A percentile compares a stretch with the other conserved stretches of the same genome.
Conservation (phyloP, 345 rosid species). For the Dipteronia dyeriana region DNA sequence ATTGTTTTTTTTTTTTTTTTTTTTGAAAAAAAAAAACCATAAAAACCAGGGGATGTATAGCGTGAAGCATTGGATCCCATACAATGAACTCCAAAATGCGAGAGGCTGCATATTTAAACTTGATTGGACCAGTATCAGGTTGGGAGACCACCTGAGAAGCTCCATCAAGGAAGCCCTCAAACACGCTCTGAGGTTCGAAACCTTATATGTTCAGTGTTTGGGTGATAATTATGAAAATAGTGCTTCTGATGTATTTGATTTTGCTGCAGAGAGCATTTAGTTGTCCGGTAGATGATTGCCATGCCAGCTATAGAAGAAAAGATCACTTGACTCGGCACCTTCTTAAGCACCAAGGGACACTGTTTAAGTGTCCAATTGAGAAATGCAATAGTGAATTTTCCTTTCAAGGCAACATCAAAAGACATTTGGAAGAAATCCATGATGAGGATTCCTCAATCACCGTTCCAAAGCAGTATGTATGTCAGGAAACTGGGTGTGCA, state of each 20-base stretch:
- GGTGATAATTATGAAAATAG: background rate
- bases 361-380: constrained; percentile 60
- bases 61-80: constrained; percentile 99
- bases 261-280: constrained; percentile 63
- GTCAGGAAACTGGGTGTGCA: constrained; percentile 77
- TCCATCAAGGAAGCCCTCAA: constrained; percentile 88
- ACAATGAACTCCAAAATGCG: constrained; percentile 96
- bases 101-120: constrained; percentile 61
- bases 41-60: constrained; percentile 24
- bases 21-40: too few species aligned
- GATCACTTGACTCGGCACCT: constrained; percentile 87
- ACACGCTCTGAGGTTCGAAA: constrained; percentile 75
- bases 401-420: constrained; percentile 51
- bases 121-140: constrained; percentile 97
- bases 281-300: constrained; percentile 68
- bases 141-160: constrained; percentile 99
- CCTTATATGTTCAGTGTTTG: background rate
- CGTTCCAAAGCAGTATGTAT: constrained; percentile 42
- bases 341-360: constrained; percentile 67
- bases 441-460: constrained; percentile 24
- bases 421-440: constrained; percentile 61
- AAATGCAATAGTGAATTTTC: constrained; percentile 54
- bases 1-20: constrained; percentile 21
- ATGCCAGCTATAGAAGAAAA: constrained; percentile 74
- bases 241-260: background rate